These are phyloP conservation scores for Dendryphion nanum DNA, from an alignment of 2,329 filamentous ascomycete species.

Conservation along the genomic window DNA sequence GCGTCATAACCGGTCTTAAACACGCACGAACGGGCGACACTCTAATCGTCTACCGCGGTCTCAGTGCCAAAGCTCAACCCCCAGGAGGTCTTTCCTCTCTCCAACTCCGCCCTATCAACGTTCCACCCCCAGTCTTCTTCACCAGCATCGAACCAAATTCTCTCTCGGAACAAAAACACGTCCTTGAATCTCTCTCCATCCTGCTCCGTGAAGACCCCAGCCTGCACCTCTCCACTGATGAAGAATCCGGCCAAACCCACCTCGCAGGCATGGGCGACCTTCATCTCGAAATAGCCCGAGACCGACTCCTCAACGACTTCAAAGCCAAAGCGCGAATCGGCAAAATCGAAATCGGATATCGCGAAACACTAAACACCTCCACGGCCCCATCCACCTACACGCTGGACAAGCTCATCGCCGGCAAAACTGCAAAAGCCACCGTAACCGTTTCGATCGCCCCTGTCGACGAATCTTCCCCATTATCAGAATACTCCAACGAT, in stretches of 20 bases:
- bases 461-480: slow-evolving; percentile 40
- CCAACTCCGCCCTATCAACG: slow-evolving; percentile 81
- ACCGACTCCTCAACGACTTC: slow-evolving; percentile 84
- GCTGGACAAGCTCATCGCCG: slow-evolving; percentile 78
- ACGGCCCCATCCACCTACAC: slow-evolving; percentile 59
- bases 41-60: slow-evolving; percentile 69
- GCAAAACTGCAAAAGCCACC: slow-evolving; percentile 73
- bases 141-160: slow-evolving; percentile 85
- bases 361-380: slow-evolving; percentile 69
- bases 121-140: slow-evolving; percentile 94
- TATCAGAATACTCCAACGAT: slow-evolving; percentile 7
- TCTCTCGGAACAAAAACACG: slow-evolving; percentile 73
- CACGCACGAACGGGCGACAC: slow-evolving; percentile 93
- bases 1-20: slow-evolving; percentile 87
- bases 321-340: slow-evolving; percentile 84
- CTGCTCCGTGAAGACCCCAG: slow-evolving; percentile 91
- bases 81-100: slow-evolving; percentile 69
- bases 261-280: slow-evolving; percentile 95
- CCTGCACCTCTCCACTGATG: slow-evolving; percentile 77
- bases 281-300: slow-evolving; percentile 88
- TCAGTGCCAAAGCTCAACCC: slow-evolving; percentile 61
- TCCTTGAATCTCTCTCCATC: slow-evolving; percentile 73
- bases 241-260: slow-evolving; percentile 90
- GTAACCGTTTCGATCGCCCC: slow-evolving; percentile 70
- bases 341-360: slow-evolving; percentile 91